phyloP scores from a whole-genome alignment of 164 flowering plant genomes.

The Magnolia officinalis region DNA sequence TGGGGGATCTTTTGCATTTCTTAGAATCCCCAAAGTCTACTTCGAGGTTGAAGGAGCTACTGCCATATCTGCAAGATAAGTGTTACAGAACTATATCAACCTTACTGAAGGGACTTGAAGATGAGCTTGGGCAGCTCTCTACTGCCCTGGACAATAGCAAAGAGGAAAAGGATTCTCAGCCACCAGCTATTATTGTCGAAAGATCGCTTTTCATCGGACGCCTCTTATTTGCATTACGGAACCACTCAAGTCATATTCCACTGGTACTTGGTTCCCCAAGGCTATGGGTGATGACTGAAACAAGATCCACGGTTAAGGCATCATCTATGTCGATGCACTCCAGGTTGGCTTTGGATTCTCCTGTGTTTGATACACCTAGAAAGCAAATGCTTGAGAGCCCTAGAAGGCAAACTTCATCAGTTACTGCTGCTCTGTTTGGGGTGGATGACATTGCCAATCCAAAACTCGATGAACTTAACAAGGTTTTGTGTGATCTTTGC shows the following conservation, averaged over 20 bases:
- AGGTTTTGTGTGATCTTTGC: constrained; percentile 57
- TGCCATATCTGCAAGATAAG: constrained; percentile 70
- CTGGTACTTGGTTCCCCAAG: constrained; percentile 87
- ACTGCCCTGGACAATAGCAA: constrained; percentile 29
- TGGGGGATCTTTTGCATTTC: constrained; percentile 77
- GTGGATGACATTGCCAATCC: constrained; percentile 62
- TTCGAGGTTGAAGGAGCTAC: constrained; percentile 65
- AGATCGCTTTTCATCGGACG: constrained; percentile 87
- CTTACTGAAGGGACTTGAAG: constrained; percentile 53
- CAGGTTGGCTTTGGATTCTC: constrained; percentile 37
- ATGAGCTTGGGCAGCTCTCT: constrained; percentile 56
- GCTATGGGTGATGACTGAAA: constrained; percentile 58
- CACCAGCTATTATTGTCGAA: constrained; percentile 61
- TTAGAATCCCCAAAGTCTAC: constrained; percentile 77
- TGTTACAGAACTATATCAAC: constrained; percentile 69
- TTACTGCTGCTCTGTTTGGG: constrained; percentile 65
- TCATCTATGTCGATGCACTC: constrained; percentile 45
- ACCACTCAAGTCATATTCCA: constrained; percentile 80
- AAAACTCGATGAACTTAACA: constrained; percentile 61
- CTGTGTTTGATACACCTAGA: constrained; percentile 40
- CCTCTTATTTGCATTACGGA: constrained; percentile 77
- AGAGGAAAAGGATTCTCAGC: constrained; percentile 24
- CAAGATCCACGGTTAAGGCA: constrained; percentile 25
- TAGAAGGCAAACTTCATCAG: constrained; percentile 56
- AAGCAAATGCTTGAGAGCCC: constrained; percentile 33